These are phyloP conservation scores for Ophiostoma triangulosporum DNA, from an alignment of 2,329 filamentous ascomycete genomes.

Conservation along the genomic window DNA sequence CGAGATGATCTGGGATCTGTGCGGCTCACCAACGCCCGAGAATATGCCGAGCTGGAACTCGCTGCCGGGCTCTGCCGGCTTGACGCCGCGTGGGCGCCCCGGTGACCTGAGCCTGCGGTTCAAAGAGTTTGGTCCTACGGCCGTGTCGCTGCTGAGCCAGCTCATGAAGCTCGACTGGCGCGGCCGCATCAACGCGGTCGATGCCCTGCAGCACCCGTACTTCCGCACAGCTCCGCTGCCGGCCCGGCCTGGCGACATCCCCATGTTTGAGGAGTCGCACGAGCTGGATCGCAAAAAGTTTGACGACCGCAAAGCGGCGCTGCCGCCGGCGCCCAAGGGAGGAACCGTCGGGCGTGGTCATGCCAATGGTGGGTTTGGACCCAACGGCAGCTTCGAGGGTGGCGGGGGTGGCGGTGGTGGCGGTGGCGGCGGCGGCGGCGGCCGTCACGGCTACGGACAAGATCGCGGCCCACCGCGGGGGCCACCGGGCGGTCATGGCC, in stretches of 20 bases:
- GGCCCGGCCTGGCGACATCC: constrained; percentile 73
- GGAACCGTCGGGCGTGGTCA: constrained; percentile 73
- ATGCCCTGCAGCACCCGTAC: constrained; percentile 85
- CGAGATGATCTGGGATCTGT: constrained; percentile 84
- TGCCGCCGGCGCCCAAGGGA: constrained; percentile 83
- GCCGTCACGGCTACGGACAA: constrained; percentile 13
- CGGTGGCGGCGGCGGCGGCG: constrained; percentile 35
- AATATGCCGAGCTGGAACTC: constrained; percentile 85
- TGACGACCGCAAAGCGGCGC: constrained; percentile 67
- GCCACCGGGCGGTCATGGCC: constrained; percentile 19
- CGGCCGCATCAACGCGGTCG: constrained; percentile 79
- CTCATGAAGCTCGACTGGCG: constrained; percentile 83
- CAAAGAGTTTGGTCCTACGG: constrained; percentile 55
- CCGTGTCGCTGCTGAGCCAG: constrained; percentile 67
- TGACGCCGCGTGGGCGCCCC: constrained; percentile 48
- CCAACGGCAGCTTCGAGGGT: constrained; percentile 28
- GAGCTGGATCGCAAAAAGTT: constrained; percentile 91
- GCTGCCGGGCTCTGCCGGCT: constrained; percentile 66
- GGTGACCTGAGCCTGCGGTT: constrained; percentile 63
- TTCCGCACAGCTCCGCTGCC: constrained; percentile 71
- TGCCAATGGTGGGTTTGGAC: constrained; percentile 29
- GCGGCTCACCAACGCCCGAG: constrained; percentile 78
- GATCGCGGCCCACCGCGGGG: constrained; percentile 1
- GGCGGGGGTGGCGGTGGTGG: constrained; percentile 38
- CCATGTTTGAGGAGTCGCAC: constrained; percentile 84